phyloP scores from a whole-genome alignment of 352 stramenopile species.

The Pythium biforme region DNA sequence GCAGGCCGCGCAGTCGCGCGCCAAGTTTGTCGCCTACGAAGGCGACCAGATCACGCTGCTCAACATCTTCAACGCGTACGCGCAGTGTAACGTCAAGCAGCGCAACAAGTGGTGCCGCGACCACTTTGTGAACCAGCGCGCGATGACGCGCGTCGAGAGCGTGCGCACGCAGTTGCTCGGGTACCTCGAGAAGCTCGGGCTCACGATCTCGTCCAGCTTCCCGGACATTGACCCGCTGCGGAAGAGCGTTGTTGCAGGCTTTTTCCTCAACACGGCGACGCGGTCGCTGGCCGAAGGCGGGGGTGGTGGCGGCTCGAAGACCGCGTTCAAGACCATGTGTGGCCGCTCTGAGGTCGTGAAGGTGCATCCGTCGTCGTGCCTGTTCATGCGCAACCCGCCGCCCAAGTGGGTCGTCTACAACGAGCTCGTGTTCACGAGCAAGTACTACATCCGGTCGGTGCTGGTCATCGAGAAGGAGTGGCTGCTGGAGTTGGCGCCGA shows the following conservation, averaged over 20 bases:
- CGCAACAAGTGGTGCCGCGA: conserved; percentile 85
- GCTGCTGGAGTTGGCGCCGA: conserved; percentile 80
- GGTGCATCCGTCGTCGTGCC: conserved; percentile 85
- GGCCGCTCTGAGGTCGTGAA: conserved; percentile 81
- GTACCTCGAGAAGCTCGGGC: conserved; percentile 71
- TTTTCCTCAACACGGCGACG: conserved; percentile 90
- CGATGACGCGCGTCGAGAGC: conserved; percentile 84
- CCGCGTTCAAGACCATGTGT: conserved; percentile 85
- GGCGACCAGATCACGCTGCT: conserved; percentile 84
- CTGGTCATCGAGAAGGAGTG: conserved; percentile 89
- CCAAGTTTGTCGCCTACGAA: conserved; percentile 78
- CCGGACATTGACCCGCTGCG: conserved; percentile 82
- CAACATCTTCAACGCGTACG: conserved; percentile 81
- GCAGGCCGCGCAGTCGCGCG: conserved; percentile 73
- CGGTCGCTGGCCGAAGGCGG: conserved; percentile 71
- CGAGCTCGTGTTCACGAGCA: conserved; percentile 90
- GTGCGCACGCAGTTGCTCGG: conserved; percentile 66
- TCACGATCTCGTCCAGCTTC: conserved; percentile 67
- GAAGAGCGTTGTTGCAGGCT: conserved; percentile 85
- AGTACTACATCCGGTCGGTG: conserved; percentile 89
- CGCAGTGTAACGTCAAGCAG: conserved; percentile 71
- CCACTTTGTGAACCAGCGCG: conserved; percentile 84
- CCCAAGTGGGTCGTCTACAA: conserved; percentile 88
- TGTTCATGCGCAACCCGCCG: conserved; percentile 88
- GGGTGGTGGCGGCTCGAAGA: conserved; percentile 63